phyloP scores from a whole-genome alignment of 805 yeast genomes.

The Hanseniaspora taiwanica region DNA sequence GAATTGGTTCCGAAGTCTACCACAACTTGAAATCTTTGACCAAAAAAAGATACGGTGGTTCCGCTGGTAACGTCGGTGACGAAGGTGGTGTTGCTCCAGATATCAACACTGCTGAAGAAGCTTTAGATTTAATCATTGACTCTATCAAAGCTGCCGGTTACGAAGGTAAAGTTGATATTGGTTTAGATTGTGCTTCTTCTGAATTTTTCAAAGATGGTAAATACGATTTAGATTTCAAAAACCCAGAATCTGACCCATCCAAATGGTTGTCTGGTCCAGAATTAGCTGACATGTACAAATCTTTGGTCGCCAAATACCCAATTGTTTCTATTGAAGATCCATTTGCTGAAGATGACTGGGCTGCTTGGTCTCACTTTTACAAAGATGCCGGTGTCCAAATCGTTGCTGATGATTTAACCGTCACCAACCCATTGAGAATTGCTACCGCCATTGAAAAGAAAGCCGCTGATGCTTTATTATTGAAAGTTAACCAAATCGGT shows the following conservation, averaged over 20 bases:
- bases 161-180: conserved; percentile 84
- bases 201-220: conserved; percentile 95
- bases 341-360: conserved; percentile 99
- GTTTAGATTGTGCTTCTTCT: conserved; percentile 92
- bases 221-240: conserved; percentile 98
- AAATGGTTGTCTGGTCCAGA: conserved; percentile 85
- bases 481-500: conserved; percentile 99
- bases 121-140: conserved; percentile 80
- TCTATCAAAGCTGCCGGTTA: conserved; percentile 93
- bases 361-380: conserved; percentile 87
- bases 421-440: conserved; percentile 93
- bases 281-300: conserved; percentile 73
- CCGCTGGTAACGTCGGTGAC: conserved; percentile 99
- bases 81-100: conserved; percentile 99
- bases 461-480: conserved; percentile 85
- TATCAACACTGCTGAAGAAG: conserved; percentile 90
- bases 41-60: conserved; percentile 90
- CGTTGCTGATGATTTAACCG: conserved; percentile 97
- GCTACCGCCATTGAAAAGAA: conserved; percentile 93
- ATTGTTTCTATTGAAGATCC: conserved; percentile 98
- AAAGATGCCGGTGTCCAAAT: conserved; percentile 67
- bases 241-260: conserved; percentile 80
- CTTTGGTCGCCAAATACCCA: conserved; percentile 82
- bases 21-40: conserved; percentile 88
- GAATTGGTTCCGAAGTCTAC: conserved; percentile 97